Conservation (phyloP, 2,329 filamentous ascomycete species). For the Botrytis elliptica region DNA sequence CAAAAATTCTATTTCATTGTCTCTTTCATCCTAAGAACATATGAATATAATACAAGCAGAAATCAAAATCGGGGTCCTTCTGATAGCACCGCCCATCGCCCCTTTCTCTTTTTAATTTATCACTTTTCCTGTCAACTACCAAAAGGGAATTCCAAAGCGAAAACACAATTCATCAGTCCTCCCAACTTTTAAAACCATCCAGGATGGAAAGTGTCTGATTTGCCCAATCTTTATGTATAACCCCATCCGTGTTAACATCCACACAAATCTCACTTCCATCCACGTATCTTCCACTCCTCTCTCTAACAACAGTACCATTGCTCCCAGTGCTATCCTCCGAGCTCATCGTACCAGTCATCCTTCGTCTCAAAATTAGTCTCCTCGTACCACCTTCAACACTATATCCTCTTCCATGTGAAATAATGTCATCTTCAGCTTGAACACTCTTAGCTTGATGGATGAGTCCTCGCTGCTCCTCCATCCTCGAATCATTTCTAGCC, state of each 20-base stretch:
- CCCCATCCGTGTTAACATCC: slow-evolving; percentile 15
- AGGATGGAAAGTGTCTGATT: slow-evolving; percentile 17
- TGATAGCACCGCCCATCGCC: too few species aligned
- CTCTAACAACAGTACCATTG: slow-evolving; percentile 32
- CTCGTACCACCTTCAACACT: slow-evolving; percentile 19
- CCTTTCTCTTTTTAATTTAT: too few species aligned
- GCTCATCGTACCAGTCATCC: slow-evolving; percentile 26
- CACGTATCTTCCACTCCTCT: slow-evolving; percentile 8
- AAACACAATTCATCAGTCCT: not conserved
- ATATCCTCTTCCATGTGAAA: slow-evolving; percentile 6
- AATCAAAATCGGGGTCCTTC: not conserved
- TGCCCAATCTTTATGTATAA: slow-evolving; percentile 23
- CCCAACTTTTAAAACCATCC: slow-evolving; percentile 7
- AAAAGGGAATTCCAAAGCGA: not conserved
- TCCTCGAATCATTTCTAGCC: slow-evolving; percentile 7
- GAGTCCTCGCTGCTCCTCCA: not conserved
- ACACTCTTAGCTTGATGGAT: not conserved
- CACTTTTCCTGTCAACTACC: not conserved
- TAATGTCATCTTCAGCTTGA: not conserved
- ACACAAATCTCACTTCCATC: slow-evolving; percentile 15
- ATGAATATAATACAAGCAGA: not conserved
- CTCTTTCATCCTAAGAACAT: not conserved
- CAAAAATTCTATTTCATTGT: not conserved
- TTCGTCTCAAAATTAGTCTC: slow-evolving; percentile 21
- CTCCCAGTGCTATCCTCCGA: slow-evolving; percentile 31